Conservation (phyloP, 2,329 filamentous ascomycete genomes). For the Venturia asperata region DNA sequence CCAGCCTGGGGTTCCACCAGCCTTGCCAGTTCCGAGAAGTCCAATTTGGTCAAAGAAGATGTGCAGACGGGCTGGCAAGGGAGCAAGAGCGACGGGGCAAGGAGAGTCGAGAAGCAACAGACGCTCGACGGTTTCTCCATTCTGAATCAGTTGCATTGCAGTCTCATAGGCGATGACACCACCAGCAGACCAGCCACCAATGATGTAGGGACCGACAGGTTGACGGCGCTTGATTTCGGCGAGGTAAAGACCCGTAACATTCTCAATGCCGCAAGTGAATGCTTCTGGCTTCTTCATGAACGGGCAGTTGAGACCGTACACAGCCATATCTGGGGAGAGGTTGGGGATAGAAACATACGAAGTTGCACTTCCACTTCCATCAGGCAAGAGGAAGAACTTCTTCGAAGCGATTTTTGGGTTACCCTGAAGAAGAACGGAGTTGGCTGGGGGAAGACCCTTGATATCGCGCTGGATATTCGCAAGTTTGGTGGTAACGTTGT, state of each 20-base stretch:
- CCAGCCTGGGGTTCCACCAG: conserved; percentile 60
- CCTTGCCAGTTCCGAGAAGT: conserved; percentile 57
- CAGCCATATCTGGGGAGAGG: conserved; percentile 43
- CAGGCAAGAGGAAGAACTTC: conserved; percentile 47
- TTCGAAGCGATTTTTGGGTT: conserved; percentile 50
- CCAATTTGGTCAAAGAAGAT: conserved; percentile 67
- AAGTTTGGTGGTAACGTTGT: conserved; percentile 44
- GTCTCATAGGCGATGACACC: conserved; percentile 50
- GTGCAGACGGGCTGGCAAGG: conserved; percentile 51
- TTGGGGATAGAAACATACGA: conserved; percentile 57
- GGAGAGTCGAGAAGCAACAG: conserved; percentile 49
- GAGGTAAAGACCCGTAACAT: conserved; percentile 58
- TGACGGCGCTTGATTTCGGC: conserved; percentile 65
- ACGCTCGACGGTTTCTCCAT: conserved; percentile 43
- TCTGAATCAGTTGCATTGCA: conserved; percentile 41
- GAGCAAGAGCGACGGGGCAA: conserved; percentile 45
- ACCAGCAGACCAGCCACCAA: conserved; percentile 51
- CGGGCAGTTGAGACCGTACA: conserved; percentile 57
- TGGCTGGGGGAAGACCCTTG: conserved; percentile 40
- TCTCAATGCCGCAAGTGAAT: conserved; percentile 58
- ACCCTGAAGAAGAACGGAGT: conserved; percentile 51
- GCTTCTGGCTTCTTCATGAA: conserved; percentile 64
- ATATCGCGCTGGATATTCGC: conserved; percentile 33
- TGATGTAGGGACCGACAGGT: conserved; percentile 52
- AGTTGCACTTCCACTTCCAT: conserved; percentile 55